Conservation (phyloP, 176 grass and related monocot species). For the Neostapfia colusana region DNA sequence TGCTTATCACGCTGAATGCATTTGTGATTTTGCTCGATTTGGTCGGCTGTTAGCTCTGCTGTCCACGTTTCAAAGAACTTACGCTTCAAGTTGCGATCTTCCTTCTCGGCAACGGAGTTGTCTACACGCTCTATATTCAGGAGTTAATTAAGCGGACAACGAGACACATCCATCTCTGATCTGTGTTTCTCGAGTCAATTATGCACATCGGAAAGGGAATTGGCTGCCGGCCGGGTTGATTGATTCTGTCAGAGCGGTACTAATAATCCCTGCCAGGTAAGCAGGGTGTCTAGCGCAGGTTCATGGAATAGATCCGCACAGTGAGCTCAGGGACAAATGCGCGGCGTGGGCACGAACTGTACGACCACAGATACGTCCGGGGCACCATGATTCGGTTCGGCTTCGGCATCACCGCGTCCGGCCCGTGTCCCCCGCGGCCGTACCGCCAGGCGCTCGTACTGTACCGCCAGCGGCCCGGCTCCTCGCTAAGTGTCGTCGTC, state of each 20-base stretch:
- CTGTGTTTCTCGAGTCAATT: not conserved
- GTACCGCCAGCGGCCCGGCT: not conserved
- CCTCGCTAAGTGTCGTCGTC: not conserved
- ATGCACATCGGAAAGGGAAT: constrained; percentile 13
- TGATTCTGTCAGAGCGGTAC: not conserved
- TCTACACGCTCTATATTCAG: not conserved
- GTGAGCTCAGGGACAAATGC: not conserved
- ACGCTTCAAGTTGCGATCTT: not conserved
- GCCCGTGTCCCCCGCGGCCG: not conserved
- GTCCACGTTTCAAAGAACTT: not conserved
- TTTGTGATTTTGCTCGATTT: not conserved
- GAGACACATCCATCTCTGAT: not conserved
- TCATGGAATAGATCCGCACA: not conserved
- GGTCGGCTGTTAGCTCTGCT: not conserved
- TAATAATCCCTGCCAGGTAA: not conserved
- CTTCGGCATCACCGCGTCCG: too few relatives aligned
- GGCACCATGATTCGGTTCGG: constrained; percentile 9
- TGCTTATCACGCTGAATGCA: not conserved
- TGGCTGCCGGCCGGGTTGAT: not conserved
- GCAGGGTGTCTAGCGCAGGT: not conserved
- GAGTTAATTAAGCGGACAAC: not conserved
- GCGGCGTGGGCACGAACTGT: not conserved
- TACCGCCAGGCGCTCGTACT: not conserved
- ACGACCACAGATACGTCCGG: not conserved
- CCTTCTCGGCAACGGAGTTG: not conserved